Evolutionary conservation across 2,329 filamentous ascomycete genomes (phyloP).

Genomic region (Pleurostoma richardsiae): DNA sequence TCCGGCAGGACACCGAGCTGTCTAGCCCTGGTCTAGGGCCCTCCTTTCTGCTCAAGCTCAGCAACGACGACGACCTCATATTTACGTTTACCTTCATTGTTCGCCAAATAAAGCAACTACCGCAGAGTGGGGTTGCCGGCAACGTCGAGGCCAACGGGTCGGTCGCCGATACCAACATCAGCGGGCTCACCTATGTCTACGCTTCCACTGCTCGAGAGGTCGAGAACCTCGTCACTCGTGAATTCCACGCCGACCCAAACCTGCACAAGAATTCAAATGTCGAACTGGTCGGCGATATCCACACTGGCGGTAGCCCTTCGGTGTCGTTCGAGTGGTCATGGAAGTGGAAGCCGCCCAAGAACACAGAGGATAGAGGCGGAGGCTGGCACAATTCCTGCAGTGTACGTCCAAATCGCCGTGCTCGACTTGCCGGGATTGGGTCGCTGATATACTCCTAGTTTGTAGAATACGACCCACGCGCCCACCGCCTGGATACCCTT

Average conservation of each 20-base stretch:
- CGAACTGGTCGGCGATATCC: slow-evolving; percentile 86
- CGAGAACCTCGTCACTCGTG: slow-evolving; percentile 87
- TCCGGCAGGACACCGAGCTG: slow-evolving; percentile 69
- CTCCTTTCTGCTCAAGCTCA: slow-evolving; percentile 78
- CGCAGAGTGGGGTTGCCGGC: slow-evolving; percentile 27
- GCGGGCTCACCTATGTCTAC: slow-evolving; percentile 87
- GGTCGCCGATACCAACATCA: slow-evolving; percentile 69
- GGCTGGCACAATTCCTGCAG: slow-evolving; percentile 97
- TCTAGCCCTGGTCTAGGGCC: slow-evolving; percentile 45
- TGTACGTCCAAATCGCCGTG: slow-evolving; percentile 38
- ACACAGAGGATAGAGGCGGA: slow-evolving; percentile 73
- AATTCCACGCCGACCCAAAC: slow-evolving; percentile 96
- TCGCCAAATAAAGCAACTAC: slow-evolving; percentile 39
- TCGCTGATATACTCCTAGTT: slow-evolving; percentile 52
- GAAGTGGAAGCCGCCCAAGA: slow-evolving; percentile 92
- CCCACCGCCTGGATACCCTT: slow-evolving; percentile 81
- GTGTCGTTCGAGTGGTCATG: slow-evolving; percentile 93
- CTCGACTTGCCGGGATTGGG: not conserved
- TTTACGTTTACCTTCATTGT: slow-evolving; percentile 92
- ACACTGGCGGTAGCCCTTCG: slow-evolving; percentile 75
- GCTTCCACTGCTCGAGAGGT: slow-evolving; percentile 82
- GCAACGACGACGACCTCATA: slow-evolving; percentile 84
- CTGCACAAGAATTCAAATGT: slow-evolving; percentile 97
- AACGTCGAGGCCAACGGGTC: slow-evolving; percentile 44
- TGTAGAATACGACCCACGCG: slow-evolving; percentile 92